Conservation (phyloP, 441 rosid genomes). For the Syzygium malaccense region DNA sequence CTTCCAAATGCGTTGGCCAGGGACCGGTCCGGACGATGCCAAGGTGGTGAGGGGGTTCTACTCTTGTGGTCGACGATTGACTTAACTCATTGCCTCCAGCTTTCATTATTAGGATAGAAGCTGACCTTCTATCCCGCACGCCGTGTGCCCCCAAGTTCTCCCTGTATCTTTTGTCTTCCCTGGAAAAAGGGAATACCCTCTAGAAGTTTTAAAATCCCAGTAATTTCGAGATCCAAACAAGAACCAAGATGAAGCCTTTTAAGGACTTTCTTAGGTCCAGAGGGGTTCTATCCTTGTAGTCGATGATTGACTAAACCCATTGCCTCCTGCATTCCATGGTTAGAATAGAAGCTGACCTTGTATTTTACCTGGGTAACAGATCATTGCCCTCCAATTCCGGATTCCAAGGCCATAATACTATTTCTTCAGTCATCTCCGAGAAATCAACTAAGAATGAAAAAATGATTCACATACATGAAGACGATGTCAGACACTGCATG, state of each 20-base stretch:
- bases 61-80: slow-evolving; percentile 75
- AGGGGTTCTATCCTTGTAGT: too few species aligned
- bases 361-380: neutral
- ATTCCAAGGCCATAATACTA: neutral
- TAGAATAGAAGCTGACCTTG: too few species aligned
- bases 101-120: slow-evolving; percentile 16
- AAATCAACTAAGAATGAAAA: neutral
- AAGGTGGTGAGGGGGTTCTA: slow-evolving; percentile 40
- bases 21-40: slow-evolving; percentile 11
- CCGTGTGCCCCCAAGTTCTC: too few species aligned
- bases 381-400: neutral
- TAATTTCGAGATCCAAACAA: too few species aligned
- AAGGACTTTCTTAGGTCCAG: too few species aligned
- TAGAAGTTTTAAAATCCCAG: too few species aligned
- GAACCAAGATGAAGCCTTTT: too few species aligned
- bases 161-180: too few species aligned
- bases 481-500: neutral
- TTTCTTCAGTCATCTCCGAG: neutral
- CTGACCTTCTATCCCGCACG: neutral
- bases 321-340: too few species aligned
- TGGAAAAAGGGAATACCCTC: too few species aligned
- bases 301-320: too few species aligned
- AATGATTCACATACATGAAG: neutral
- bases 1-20: slow-evolving; percentile 20
- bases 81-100: slow-evolving; percentile 71